phyloP scores from a whole-genome alignment of 768 basidiomycete genomes.

The Pleurotus tuoliensis region DNA sequence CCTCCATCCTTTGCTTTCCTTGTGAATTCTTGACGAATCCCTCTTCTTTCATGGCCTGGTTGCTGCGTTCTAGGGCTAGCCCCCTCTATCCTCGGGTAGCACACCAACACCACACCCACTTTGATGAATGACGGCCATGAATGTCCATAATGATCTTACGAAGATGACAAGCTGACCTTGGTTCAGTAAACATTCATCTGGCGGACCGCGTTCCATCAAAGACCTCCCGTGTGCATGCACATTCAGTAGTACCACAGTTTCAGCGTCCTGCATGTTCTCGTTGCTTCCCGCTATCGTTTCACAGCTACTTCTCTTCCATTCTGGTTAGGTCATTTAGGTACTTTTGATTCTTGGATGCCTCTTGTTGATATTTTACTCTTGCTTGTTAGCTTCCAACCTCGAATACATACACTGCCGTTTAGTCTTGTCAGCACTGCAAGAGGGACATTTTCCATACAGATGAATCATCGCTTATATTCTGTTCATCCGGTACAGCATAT shows the following conservation, averaged over 20 bases:
- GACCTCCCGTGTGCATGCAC: neutral
- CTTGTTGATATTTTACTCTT: too few relatives aligned
- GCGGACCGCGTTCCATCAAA: neutral
- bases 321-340: constrained; percentile 3
- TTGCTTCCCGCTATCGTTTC: constrained; percentile 2
- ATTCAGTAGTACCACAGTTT: constrained; percentile 6
- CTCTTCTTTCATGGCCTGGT: constrained; percentile 7
- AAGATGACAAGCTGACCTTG: neutral
- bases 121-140: constrained; percentile 3
- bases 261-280: constrained; percentile 4
- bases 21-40: constrained; percentile 7
- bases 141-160: neutral
- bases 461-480: neutral
- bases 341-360: neutral
- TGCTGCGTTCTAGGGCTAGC: constrained; percentile 1
- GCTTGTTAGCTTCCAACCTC: constrained; percentile 11
- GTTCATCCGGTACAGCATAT: too few relatives aligned
- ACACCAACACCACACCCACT: neutral
- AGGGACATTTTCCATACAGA: neutral
- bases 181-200: constrained; percentile 5
- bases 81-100: neutral
- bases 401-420: constrained; percentile 2
- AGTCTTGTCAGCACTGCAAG: neutral
- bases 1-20: constrained; percentile 35
- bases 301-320: neutral